Conservation (phyloP, 208 protist species). For the Vickermania ingenoplastis region DNA sequence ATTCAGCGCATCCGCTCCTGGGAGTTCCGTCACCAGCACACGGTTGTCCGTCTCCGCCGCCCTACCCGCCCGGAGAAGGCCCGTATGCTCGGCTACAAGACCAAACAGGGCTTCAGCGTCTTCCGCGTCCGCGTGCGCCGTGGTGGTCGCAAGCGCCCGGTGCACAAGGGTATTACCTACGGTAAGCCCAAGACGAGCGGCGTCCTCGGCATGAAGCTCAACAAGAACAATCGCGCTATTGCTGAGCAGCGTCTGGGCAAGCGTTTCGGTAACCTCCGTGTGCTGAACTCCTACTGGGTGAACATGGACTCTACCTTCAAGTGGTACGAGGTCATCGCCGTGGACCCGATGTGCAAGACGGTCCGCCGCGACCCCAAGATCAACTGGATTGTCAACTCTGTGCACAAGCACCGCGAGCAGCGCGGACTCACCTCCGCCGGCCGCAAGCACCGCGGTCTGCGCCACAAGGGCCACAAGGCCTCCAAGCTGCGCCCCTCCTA, state of each 20-base stretch:
- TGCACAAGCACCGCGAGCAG: conserved; percentile 97
- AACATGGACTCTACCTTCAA: conserved; percentile 96
- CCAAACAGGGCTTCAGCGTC: conserved; percentile 98
- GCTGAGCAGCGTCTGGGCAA: conserved; percentile 98
- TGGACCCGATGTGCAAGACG: conserved; percentile 96
- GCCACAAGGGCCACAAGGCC: conserved; percentile 91
- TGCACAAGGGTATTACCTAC: conserved; percentile 96
- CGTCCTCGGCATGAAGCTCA: conserved; percentile 96
- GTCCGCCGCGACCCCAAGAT: conserved; percentile 98
- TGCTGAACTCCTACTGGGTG: conserved; percentile 99
- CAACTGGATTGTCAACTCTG: conserved; percentile 98
- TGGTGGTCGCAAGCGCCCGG: conserved; percentile 97
- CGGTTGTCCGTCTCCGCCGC: conserved; percentile 86
- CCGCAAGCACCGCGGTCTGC: conserved; percentile 93
- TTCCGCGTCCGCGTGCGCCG: conserved; percentile 98
- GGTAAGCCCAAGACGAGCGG: conserved; percentile 98
- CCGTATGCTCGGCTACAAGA: conserved; percentile 99
- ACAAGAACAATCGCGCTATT: conserved; percentile 91
- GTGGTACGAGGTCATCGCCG: conserved; percentile 98
- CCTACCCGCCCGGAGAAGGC: conserved; percentile 99
- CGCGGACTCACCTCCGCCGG: conserved; percentile 98
- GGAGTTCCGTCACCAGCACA: conserved; percentile 98
- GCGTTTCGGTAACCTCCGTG: conserved; percentile 93
- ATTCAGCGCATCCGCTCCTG: conserved; percentile 97
- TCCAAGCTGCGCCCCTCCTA: conserved; percentile 94